phyloP scores from a whole-genome alignment of 176 grass and related monocot species.

The Oryza meridionalis region DNA sequence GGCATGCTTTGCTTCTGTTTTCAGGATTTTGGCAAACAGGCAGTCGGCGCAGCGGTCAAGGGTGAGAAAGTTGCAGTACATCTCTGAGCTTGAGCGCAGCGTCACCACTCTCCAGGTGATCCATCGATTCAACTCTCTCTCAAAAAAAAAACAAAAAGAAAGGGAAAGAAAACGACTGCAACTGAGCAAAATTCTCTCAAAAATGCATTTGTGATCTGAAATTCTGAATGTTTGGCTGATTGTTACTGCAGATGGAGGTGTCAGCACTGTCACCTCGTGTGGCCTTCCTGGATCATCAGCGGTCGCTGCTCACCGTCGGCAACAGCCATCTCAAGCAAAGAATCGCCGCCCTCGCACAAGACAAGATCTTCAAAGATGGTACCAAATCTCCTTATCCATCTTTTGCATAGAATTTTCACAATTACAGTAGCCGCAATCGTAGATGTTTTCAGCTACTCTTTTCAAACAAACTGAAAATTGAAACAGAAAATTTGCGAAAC shows the following conservation, averaged over 20 bases:
- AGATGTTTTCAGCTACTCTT: background rate
- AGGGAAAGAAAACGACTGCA: background rate
- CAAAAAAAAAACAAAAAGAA: background rate
- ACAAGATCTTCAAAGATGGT: conserved; percentile 99
- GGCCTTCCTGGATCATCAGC: conserved; percentile 94
- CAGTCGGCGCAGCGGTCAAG: conserved; percentile 96
- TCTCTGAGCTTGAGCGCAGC: conserved; percentile 94
- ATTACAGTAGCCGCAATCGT: background rate
- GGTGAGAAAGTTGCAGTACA: conserved; percentile 95
- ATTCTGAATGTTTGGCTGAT: conserved; percentile 16
- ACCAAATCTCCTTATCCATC: background rate
- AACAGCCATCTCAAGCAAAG: conserved; percentile 98
- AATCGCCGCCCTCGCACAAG: conserved; percentile 88
- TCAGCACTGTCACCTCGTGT: conserved; percentile 87
- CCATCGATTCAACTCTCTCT: background rate
- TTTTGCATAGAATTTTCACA: background rate
- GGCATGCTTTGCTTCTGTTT: background rate
- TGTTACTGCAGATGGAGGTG: conserved; percentile 70
- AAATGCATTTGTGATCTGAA: background rate
- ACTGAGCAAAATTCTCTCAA: background rate
- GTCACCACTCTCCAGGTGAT: conserved; percentile 86
- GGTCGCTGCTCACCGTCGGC: conserved; percentile 82
- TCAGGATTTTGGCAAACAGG: conserved; percentile 93
- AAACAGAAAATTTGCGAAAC: background rate
- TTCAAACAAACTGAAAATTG: background rate